Conservation (phyloP, 352 stramenopile species). For the Globisporangium polare region DNA sequence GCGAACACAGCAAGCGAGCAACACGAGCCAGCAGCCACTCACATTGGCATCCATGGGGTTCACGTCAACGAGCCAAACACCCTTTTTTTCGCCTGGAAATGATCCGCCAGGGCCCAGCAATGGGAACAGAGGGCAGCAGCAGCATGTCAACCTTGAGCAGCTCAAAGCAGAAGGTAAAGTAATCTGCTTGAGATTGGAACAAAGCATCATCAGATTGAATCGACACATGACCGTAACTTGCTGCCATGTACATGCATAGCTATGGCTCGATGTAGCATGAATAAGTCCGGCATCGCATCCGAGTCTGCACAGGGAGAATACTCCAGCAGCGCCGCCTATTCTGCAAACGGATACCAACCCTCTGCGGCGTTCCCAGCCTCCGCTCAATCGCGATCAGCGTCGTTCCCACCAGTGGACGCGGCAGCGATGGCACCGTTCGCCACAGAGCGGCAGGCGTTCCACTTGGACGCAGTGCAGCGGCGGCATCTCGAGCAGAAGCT, state of each 20-base stretch:
- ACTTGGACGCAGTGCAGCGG: slow-evolving; percentile 31
- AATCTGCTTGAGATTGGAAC: not conserved
- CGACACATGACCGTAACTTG: not conserved
- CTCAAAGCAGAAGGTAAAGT: slow-evolving; percentile 25
- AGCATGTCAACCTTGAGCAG: slow-evolving; percentile 17
- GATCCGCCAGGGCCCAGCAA: not conserved
- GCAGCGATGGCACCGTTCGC: slow-evolving; percentile 26
- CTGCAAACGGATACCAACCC: not conserved
- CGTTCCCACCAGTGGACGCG: slow-evolving; percentile 7
- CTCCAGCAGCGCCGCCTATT: not conserved
- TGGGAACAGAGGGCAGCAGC: not conserved
- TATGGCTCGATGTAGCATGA: slow-evolving; percentile 14
- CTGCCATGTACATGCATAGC: slow-evolving; percentile 5
- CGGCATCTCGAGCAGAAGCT: slow-evolving; percentile 43
- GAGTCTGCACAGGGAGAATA: not conserved
- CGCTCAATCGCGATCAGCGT: slow-evolving; percentile 4
- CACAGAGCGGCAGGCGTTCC: slow-evolving; percentile 39
- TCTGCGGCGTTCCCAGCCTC: not conserved
- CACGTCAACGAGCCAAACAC: not conserved
- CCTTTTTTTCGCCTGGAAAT: not conserved
- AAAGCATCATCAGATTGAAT: not conserved
- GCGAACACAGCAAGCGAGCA: not conserved
- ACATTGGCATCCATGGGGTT: slow-evolving; percentile 14
- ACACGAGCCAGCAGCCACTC: not conserved
- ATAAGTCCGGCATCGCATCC: not conserved